A percentile compares a stretch with the other conserved stretches of the same genome.
These are phyloP conservation scores for Amanita rubescens DNA, from an alignment of 768 basidiomycete genomes.

Conservation along the genomic window DNA sequence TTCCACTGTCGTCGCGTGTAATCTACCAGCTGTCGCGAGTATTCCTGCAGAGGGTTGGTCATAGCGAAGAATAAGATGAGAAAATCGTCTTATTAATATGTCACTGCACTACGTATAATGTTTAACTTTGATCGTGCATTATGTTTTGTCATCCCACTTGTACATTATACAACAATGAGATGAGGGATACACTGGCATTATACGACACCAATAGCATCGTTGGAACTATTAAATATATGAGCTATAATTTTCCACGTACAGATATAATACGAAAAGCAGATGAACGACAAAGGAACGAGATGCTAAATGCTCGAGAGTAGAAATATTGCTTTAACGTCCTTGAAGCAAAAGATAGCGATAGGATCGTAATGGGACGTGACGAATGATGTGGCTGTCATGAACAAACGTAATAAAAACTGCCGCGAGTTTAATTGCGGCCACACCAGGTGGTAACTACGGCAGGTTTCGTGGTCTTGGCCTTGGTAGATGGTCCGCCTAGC, in stretches of 20 bases:
- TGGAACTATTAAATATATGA: constrained; percentile 1
- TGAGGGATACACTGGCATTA: neutral
- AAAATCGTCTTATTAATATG: too few species aligned
- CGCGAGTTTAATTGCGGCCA: constrained; percentile 35
- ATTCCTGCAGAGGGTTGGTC: constrained; percentile 14
- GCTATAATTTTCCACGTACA: constrained; percentile 6
- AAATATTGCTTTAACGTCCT: constrained; percentile 3
- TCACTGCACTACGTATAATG: too few species aligned
- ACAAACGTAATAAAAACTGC: constrained; percentile 8
- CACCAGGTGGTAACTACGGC: constrained; percentile 43
- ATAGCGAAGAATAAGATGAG: neutral
- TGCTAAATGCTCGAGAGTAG: constrained; percentile 1
- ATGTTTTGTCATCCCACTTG: neutral
- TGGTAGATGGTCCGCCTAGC: constrained; percentile 47
- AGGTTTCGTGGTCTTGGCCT: constrained; percentile 20
- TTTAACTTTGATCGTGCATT: neutral
- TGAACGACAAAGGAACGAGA: constrained; percentile 12
- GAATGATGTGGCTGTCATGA: constrained; percentile 5
- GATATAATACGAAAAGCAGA: constrained; percentile 10
- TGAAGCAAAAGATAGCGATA: neutral
- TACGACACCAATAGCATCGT: neutral
- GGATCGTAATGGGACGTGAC: constrained; percentile 8
- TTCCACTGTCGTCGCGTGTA: constrained; percentile 37
- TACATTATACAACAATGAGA: neutral
- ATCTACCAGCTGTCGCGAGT: constrained; percentile 33